Evolutionary conservation across 805 yeast genomes (phyloP), one percentile per base, ranked within the genome.

Genomic region (Teunomyces aglyptinius): DNA sequence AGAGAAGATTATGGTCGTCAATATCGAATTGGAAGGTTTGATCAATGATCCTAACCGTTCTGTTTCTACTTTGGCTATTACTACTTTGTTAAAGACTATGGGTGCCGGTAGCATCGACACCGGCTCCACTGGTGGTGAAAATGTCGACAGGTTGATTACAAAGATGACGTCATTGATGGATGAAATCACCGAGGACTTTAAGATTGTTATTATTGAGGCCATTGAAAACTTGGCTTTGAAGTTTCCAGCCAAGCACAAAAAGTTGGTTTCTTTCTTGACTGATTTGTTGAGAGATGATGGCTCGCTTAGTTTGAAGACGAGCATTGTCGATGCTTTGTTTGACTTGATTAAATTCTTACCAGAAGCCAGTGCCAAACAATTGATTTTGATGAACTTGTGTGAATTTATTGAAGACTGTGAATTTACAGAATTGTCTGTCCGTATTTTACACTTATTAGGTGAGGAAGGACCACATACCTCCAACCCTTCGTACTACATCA

Each of bases 331-430:
- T 64, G 96, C 98, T 1, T 78, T 94, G 54, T 89, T 91, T 56
- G 98, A 92, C 65, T 78, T 94, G 67, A 88, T 94, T 57, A 85
- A 86, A 55, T 89, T 85, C 61, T 83, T 89, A 49, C 96, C 96
- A 16, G 75, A 72, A 45, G 63, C 57, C 26, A 82, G 76, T 52
- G 89, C 95, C 11, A 81, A 88, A 59, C 94, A 87, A 56, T 67
- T 80, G 41, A 96, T 96, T 18, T 75, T 94, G 60, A 89, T 87
- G 70, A 85, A 85, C 65, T 77, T 94, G 58, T 90, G 98, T 76
- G 99, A 94, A 68, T 91, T 90, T 63, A 94, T 94, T 59, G 99
- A 94, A 70, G 99, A 94, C 75, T 94, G 98, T 72, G 99, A 94
- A 71, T 92, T 78, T 71, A 87, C 96, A 26, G 97, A 90, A 68